Conservation (phyloP, 2,329 filamentous ascomycete genomes). For the Fusarium mangiferae region DNA sequence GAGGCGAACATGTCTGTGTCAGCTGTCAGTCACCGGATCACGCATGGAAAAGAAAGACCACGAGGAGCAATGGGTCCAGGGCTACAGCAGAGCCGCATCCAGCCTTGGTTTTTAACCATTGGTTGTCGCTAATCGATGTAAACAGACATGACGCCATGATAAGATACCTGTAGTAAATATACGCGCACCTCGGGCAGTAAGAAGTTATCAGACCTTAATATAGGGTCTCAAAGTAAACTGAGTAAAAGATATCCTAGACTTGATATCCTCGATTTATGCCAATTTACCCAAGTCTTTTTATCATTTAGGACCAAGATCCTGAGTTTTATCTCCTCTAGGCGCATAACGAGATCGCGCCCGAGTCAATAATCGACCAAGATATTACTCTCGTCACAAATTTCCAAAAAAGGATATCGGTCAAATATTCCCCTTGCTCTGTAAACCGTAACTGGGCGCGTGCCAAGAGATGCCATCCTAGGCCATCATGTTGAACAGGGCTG, state of each 20-base stretch:
- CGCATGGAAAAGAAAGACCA: not conserved
- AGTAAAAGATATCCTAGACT: no score
- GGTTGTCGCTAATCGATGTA: not conserved
- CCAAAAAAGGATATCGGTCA: not conserved
- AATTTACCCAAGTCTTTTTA: no score
- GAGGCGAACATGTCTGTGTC: not conserved
- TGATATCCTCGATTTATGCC: no score
- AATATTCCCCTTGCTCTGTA: not conserved
- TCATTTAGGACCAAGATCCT: no score
- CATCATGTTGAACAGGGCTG: not conserved
- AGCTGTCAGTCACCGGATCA: not conserved
- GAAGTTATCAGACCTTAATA: no score
- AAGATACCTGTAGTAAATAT: not conserved
- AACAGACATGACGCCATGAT: not conserved
- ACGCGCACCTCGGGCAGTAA: no score
- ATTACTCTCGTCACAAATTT: not conserved
- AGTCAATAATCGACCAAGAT: not conserved
- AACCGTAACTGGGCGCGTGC: not conserved
- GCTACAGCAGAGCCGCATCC: not conserved
- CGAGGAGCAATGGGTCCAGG: not conserved
- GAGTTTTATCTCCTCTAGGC: not conserved
- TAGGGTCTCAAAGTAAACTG: no score
- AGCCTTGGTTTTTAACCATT: not conserved
- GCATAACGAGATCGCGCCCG: not conserved
- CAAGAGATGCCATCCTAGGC: not conserved